Evolutionary conservation across 23 red algal species (phyloP).

Genomic region (Agarophyton chilense): DNA sequence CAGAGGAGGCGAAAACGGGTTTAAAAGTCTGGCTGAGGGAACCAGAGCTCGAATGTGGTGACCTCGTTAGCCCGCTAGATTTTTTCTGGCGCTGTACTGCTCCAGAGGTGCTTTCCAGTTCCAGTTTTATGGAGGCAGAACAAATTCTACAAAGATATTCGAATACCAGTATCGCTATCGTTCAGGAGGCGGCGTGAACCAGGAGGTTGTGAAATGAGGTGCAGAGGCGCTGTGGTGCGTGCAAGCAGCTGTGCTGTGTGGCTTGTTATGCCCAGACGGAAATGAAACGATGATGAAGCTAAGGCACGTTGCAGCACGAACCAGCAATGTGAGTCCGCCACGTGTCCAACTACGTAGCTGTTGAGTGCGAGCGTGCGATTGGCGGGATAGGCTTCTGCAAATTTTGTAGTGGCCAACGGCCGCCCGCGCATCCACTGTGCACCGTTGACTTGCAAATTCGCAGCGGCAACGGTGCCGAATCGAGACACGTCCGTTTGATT

Average conservation of each 20-base stretch:
- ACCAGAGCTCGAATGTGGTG: background rate
- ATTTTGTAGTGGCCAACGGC: background rate
- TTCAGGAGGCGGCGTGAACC: background rate
- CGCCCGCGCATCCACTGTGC: background rate
- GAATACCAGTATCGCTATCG: background rate
- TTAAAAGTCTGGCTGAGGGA: background rate
- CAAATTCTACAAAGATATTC: background rate
- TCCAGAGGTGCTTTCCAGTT: too few species aligned
- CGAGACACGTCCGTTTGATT: too few species aligned
- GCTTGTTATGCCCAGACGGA: too few species aligned
- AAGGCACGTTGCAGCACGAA: conserved; percentile 2
- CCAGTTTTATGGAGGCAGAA: too few species aligned
- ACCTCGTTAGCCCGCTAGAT: too few species aligned
- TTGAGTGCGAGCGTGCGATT: conserved; percentile 1
- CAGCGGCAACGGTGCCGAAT: too few species aligned
- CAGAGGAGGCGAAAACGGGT: background rate
- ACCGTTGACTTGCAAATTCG: too few species aligned
- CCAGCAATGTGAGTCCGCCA: conserved; percentile 26
- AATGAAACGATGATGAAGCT: background rate
- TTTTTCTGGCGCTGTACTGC: too few species aligned
- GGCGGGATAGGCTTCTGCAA: background rate
- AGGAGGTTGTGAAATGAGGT: background rate
- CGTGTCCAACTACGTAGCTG: background rate
- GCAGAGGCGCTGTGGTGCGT: background rate
- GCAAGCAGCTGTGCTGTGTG: too few species aligned